Conservation (phyloP, 2,329 filamentous ascomycete species). For the Neofusicoccum ribis region DNA sequence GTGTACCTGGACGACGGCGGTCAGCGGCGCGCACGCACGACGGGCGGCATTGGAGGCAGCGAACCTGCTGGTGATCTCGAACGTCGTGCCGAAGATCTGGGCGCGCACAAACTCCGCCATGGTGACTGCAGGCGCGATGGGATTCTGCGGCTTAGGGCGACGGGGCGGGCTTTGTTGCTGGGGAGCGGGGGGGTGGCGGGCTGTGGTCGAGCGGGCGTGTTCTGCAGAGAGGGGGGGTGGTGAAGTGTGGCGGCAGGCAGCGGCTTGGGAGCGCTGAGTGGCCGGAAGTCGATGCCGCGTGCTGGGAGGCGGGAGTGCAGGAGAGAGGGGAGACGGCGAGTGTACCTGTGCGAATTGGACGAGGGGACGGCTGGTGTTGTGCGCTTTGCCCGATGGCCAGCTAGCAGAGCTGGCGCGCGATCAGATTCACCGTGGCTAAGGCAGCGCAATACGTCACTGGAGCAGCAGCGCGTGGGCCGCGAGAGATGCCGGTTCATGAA, state of each 20-base stretch:
- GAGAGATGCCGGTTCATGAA: constrained; percentile 6
- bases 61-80: constrained; percentile 98
- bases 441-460: constrained; percentile 17
- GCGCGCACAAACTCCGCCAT: constrained; percentile 99
- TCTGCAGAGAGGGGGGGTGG: not conserved
- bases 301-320: constrained; percentile 5
- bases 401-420: constrained; percentile 9
- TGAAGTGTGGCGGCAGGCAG: constrained; percentile 16
- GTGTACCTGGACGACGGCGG: constrained; percentile 68
- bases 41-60: constrained; percentile 25
- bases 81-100: constrained; percentile 99
- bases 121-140: constrained; percentile 41
- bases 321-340: not conserved
- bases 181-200: not conserved
- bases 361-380: constrained; percentile 15
- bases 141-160: not conserved
- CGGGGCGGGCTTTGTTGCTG: constrained; percentile 2
- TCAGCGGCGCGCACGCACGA: constrained; percentile 24
- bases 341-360: constrained; percentile 12
- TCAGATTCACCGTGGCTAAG: constrained; percentile 12
- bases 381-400: constrained; percentile 9
- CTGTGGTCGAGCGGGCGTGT: not conserved
- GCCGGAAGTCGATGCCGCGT: not conserved
- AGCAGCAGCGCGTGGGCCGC: constrained; percentile 12
- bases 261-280: constrained; percentile 13